These are phyloP conservation scores for Alternaria gaisen DNA, from an alignment of 2,329 filamentous ascomycete species.

Conservation along the genomic window DNA sequence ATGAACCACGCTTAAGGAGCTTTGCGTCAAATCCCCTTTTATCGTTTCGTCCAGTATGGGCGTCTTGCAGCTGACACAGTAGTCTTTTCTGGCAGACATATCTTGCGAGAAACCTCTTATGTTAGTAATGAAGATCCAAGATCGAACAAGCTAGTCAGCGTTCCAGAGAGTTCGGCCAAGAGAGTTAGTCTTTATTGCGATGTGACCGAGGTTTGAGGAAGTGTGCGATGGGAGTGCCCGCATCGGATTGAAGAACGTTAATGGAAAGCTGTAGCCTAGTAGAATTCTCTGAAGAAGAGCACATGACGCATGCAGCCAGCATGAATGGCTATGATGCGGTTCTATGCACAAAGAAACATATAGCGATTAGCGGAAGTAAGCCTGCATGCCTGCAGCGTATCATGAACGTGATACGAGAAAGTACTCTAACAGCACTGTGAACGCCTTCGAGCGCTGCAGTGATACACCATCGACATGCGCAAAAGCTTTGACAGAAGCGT, in stretches of 20 bases:
- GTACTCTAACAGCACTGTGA: background rate
- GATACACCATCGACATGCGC: background rate
- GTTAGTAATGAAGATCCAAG: fast-evolving
- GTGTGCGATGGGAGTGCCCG: fast-evolving
- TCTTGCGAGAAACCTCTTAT: fast-evolving
- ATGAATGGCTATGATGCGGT: no score
- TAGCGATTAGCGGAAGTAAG: background rate
- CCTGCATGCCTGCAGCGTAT: background rate
- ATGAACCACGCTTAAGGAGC: no score
- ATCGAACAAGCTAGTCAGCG: no score
- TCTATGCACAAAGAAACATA: background rate
- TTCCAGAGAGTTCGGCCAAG: background rate
- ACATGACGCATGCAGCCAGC: background rate
- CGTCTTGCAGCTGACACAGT: no score
- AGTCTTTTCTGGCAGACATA: no score
- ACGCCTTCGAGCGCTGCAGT: background rate
- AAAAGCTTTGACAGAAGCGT: background rate
- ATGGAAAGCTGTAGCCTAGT: background rate
- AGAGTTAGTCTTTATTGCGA: fast-evolving
- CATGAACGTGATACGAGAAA: background rate
- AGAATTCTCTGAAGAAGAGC: fast-evolving
- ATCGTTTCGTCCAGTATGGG: no score
- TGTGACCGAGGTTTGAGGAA: background rate
- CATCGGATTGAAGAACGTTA: background rate
- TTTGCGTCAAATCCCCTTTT: no score